Evolutionary conservation across 2,329 filamentous ascomycete species (phyloP).

Genomic region (Trichoderma sp.): DNA sequence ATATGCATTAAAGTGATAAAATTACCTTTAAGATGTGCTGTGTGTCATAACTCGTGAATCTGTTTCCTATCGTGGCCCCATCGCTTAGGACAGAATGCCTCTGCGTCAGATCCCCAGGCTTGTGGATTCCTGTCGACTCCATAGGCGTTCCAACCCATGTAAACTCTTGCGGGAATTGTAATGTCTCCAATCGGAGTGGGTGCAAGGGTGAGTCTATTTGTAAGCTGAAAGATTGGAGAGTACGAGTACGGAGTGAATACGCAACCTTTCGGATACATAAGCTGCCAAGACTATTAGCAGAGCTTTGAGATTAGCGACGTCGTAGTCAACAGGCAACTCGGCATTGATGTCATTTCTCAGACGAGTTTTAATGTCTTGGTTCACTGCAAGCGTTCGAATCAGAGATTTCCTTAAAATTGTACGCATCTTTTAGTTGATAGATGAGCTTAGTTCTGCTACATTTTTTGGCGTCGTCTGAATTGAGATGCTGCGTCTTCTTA

Average conservation of each 20-base stretch:
- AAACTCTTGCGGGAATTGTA: neutral
- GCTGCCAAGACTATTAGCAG: neutral
- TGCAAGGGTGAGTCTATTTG: neutral
- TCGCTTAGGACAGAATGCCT: neutral
- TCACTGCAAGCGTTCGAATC: neutral
- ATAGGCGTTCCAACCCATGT: neutral
- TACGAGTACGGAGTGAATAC: neutral
- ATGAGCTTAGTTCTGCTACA: neutral
- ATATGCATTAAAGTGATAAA: neutral
- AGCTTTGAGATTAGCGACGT: neutral
- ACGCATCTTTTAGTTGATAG: neutral
- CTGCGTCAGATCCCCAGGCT: neutral
- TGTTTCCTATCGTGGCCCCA: neutral
- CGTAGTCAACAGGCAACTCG: neutral
- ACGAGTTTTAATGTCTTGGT: neutral
- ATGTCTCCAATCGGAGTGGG: neutral
- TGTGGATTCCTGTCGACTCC: neutral
- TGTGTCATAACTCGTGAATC: neutral
- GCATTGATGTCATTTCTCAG: neutral
- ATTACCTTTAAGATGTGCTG: neutral
- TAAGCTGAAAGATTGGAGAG: neutral
- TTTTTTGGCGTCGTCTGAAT: neutral
- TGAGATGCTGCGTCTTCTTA: neutral
- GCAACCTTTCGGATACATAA: neutral
- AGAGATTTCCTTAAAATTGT: neutral